Evolutionary conservation across 2,329 filamentous ascomycete genomes (phyloP).

Genomic region (Elsinoe australis): DNA sequence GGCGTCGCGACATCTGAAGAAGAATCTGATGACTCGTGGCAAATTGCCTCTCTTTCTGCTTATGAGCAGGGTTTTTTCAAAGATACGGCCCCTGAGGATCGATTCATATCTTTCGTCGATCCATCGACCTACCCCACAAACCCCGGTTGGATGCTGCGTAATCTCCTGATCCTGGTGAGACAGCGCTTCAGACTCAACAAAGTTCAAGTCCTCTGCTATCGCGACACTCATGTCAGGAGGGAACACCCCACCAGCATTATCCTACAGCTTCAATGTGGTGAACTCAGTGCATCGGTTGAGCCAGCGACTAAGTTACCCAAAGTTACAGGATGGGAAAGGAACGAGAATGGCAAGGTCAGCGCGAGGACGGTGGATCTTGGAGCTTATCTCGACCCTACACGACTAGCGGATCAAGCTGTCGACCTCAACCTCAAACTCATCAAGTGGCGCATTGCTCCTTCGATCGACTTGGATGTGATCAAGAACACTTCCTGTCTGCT

Average conservation of each 20-base stretch:
- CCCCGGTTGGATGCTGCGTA: slow-evolving; percentile 88
- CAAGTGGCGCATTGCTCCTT: slow-evolving; percentile 94
- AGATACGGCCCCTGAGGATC: slow-evolving; percentile 60
- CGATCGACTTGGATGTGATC: slow-evolving; percentile 77
- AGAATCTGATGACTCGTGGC: slow-evolving; percentile 48
- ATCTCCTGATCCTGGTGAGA: slow-evolving; percentile 75
- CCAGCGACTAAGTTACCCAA: slow-evolving; percentile 51
- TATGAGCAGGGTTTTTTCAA: slow-evolving; percentile 88
- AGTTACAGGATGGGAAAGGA: slow-evolving; percentile 91
- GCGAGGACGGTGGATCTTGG: slow-evolving; percentile 74
- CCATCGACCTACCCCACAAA: slow-evolving; percentile 82
- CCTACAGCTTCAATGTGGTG: slow-evolving; percentile 50
- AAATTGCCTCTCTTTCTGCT: slow-evolving; percentile 63
- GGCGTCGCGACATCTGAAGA: background rate
- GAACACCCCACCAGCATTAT: slow-evolving; percentile 78
- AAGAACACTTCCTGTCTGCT: slow-evolving; percentile 85
- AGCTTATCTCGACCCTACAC: slow-evolving; percentile 85
- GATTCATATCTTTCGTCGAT: slow-evolving; percentile 81
- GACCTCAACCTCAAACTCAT: slow-evolving; percentile 96
- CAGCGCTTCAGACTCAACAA: slow-evolving; percentile 70
- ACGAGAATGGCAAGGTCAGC: slow-evolving; percentile 66
- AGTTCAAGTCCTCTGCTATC: slow-evolving; percentile 81
- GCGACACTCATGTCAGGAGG: slow-evolving; percentile 68
- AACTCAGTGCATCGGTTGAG: slow-evolving; percentile 21
- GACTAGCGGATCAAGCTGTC: slow-evolving; percentile 85